phyloP scores from a whole-genome alignment of 768 basidiomycete genomes.

The Tylopilus plumbeoviolaceoides region DNA sequence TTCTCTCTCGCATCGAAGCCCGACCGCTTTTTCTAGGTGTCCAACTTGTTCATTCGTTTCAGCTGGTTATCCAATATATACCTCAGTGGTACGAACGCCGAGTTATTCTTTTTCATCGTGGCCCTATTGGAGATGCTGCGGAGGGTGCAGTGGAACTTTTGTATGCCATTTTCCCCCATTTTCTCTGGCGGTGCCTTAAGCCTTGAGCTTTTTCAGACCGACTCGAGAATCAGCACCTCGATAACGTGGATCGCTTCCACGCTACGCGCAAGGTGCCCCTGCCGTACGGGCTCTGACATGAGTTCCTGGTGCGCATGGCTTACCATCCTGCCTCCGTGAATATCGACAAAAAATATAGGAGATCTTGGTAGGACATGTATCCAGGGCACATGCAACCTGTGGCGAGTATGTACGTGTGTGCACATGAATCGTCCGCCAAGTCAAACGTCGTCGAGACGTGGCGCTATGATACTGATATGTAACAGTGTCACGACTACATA shows the following conservation, averaged over 20 bases:
- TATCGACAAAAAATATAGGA: not conserved
- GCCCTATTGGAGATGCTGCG: constrained; percentile 75
- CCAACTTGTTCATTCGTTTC: constrained; percentile 79
- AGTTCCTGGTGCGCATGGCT: constrained; percentile 22
- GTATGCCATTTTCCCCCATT: constrained; percentile 41
- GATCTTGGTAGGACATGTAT: no score
- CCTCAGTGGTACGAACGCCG: constrained; percentile 39
- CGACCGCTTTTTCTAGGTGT: constrained; percentile 41
- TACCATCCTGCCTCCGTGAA: not conserved
- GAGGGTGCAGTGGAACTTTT: constrained; percentile 90
- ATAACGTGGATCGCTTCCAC: constrained; percentile 78
- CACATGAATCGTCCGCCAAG: constrained; percentile 30
- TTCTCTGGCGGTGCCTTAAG: not conserved
- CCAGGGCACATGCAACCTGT: no score
- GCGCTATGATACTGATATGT: no score
- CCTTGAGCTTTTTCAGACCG: constrained; percentile 46
- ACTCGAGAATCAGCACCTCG: constrained; percentile 86
- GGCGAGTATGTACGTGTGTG: no score
- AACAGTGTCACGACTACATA: no score
- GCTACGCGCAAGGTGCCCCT: constrained; percentile 82
- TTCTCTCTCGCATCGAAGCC: not conserved
- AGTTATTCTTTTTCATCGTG: constrained; percentile 60
- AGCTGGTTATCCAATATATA: constrained; percentile 80
- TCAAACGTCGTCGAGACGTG: no score
- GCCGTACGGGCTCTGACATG: constrained; percentile 59